Conservation (phyloP, 108 stramenopile genomes). For the Craspedostauros australis region DNA sequence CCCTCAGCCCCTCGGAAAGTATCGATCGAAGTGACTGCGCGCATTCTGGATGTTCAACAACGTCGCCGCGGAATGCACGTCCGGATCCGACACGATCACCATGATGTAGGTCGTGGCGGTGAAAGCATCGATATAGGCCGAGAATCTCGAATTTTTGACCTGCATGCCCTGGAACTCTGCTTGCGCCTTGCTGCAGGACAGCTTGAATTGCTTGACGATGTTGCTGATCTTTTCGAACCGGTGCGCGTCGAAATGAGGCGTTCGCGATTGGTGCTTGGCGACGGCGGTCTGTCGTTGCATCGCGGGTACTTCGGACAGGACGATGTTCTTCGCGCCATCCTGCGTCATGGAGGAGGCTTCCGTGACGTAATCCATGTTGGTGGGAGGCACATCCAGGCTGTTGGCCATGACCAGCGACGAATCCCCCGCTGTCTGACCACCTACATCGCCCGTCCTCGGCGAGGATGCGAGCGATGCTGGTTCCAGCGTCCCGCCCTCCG, state of each 20-base stretch:
- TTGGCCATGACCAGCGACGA: background rate
- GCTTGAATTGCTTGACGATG: conserved; percentile 99
- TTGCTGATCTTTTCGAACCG: conserved; percentile 99
- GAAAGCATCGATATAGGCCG: conserved; percentile 92
- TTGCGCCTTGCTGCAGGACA: conserved; percentile 92
- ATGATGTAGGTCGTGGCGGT: conserved; percentile 98
- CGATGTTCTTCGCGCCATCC: background rate
- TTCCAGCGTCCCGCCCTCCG: background rate
- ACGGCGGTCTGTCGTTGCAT: conserved; percentile 1
- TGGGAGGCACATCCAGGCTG: background rate
- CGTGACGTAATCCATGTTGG: background rate
- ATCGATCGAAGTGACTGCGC: conserved; percentile 87
- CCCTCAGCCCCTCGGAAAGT: conserved; percentile 75
- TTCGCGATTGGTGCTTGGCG: conserved; percentile 21
- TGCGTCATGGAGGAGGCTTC: conserved; percentile 5
- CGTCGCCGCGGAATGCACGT: conserved; percentile 82
- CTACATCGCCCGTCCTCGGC: background rate
- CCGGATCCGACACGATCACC: conserved; percentile 89
- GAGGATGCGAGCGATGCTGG: background rate
- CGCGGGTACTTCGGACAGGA: background rate
- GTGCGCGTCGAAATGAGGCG: conserved; percentile 92
- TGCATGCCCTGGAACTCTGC: conserved; percentile 96
- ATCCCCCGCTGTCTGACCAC: background rate
- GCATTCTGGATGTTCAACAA: conserved; percentile 92
- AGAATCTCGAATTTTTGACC: conserved; percentile 86